Conservation (phyloP, 495 filamentous ascomycete species). For the Viridothelium virens region DNA sequence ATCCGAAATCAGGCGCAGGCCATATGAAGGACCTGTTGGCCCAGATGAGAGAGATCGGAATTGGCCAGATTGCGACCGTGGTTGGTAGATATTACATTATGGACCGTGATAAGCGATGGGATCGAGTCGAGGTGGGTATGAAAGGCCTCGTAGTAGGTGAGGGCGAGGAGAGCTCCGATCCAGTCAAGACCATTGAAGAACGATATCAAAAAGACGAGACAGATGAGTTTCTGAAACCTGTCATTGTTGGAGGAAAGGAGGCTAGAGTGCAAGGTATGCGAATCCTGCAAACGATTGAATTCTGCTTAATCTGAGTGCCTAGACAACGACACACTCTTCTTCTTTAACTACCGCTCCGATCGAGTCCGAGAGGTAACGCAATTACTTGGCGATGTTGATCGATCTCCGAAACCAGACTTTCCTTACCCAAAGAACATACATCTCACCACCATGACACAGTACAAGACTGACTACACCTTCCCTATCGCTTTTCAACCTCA, state of each 20-base stretch:
- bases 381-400: constrained; percentile 82
- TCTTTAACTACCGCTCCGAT: constrained; percentile 99
- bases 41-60: constrained; percentile 70
- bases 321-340: constrained; percentile 93
- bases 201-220: constrained; percentile 80
- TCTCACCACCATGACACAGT: constrained; percentile 96
- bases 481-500: constrained; percentile 90
- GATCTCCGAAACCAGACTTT: constrained; percentile 82
- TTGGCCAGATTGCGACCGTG: constrained; percentile 83
- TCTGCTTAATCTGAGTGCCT: constrained; percentile 15
- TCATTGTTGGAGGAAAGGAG: constrained; percentile 83
- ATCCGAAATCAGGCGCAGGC: constrained; percentile 79
- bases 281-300: constrained; percentile 6
- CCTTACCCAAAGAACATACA: constrained; percentile 86
- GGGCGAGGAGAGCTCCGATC: constrained; percentile 75
- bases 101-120: constrained; percentile 99
- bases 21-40: constrained; percentile 81
- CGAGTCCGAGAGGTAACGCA: constrained; percentile 96
- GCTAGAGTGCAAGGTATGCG: constrained; percentile 68
- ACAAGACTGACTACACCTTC: constrained; percentile 93
- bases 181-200: constrained; percentile 76
- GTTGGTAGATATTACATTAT: constrained; percentile 97
- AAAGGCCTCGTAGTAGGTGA: constrained; percentile 80
- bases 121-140: constrained; percentile 80
- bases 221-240: constrained; percentile 97